A percentile compares a stretch with the other conserved stretches of the same genome.
Conservation (phyloP, 345 rosid genomes). For the Abelmoschus esculentus region DNA sequence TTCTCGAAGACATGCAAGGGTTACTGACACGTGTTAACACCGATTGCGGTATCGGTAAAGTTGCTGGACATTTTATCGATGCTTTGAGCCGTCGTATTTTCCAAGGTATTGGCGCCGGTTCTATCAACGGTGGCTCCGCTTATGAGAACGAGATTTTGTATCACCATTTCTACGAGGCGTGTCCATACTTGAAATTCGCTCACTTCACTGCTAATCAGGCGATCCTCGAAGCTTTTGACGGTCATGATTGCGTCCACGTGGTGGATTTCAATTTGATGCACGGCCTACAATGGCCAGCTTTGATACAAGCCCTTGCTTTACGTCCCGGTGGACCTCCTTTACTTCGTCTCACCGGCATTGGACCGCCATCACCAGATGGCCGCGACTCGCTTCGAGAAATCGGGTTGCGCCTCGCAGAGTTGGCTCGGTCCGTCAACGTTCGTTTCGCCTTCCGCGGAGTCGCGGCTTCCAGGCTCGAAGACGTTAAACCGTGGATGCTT, state of each 20-base stretch:
- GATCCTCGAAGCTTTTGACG: slow-evolving; percentile 68
- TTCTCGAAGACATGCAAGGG: slow-evolving; percentile 51
- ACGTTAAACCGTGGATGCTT: slow-evolving; percentile 80
- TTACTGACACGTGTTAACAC: slow-evolving; percentile 42
- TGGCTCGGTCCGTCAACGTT: slow-evolving; percentile 60
- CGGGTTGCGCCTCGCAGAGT: slow-evolving; percentile 60
- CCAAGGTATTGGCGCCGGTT: slow-evolving; percentile 12
- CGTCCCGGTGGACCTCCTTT: slow-evolving; percentile 79
- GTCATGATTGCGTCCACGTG: slow-evolving; percentile 76
- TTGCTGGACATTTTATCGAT: slow-evolving; percentile 64
- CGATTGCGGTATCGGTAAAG: slow-evolving; percentile 64
- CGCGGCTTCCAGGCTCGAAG: slow-evolving; percentile 51
- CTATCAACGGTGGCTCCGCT: slow-evolving; percentile 7
- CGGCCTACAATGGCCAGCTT: slow-evolving; percentile 92
- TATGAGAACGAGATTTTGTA: slow-evolving; percentile 56
- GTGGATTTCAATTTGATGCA: slow-evolving; percentile 77
- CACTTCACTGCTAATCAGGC: slow-evolving; percentile 98
- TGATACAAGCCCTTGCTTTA: slow-evolving; percentile 81
- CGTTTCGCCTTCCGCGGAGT: slow-evolving; percentile 71
- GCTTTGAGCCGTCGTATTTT: slow-evolving; percentile 55
- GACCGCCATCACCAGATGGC: slow-evolving; percentile 62
- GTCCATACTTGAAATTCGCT: slow-evolving; percentile 84
- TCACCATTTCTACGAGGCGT: slow-evolving; percentile 81
- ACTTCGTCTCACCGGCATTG: slow-evolving; percentile 77
- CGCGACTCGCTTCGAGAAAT: slow-evolving; percentile 65